Evolutionary conservation across 208 protist species (phyloP), one percentile per base, ranked within the genome.

Genomic region (Trypanosoma scelopori): DNA sequence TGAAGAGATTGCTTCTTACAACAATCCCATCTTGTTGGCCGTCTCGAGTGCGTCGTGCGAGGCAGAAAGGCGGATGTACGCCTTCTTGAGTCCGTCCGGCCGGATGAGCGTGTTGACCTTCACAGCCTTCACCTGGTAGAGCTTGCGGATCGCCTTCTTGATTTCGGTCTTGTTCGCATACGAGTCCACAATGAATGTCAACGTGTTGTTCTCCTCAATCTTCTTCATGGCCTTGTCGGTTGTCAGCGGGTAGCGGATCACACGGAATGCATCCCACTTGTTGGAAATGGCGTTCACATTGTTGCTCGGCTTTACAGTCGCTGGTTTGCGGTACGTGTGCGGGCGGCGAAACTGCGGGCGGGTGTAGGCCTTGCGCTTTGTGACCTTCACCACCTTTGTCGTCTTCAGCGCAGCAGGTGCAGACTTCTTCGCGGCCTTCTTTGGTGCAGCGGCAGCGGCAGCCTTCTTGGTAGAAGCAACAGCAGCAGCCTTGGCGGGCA

Each of bases 151-250:
- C 48, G 98, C 98, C 62, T 98, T 85, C 78, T 98, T 98, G 86
- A 99, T 99, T 84, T 98, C 86, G 27, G 74, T 82, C 93, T 99
- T 99, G 91, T 98, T 99, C 41, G 98, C 83, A 58, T 81, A 86
- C 56, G 91, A 77, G 71, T 99, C 97, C 39, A 99, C 97, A 70
- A 99, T 98, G 91, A 99, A 99, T 69, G 98, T 98, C 46, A 99
- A 82, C 35, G 99, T 99, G 97, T 99, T 99, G 87, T 99, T 97
- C 69, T 98, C 97, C 89, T 99, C 99, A 67, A 99, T 99, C 92
- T 99, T 98, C 94, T 99, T 99, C 93, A 99, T 98, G 53, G 98
- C 98, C 74, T 96, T 97, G 78, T 99, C 98, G 23, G 98, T 99
- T 32, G 94, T 99, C 56, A 99, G 78, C 32, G 99, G 99, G 88